These are phyloP conservation scores for Exophiala alcalophila DNA, from an alignment of 2,329 filamentous ascomycete species.

Conservation along the genomic window DNA sequence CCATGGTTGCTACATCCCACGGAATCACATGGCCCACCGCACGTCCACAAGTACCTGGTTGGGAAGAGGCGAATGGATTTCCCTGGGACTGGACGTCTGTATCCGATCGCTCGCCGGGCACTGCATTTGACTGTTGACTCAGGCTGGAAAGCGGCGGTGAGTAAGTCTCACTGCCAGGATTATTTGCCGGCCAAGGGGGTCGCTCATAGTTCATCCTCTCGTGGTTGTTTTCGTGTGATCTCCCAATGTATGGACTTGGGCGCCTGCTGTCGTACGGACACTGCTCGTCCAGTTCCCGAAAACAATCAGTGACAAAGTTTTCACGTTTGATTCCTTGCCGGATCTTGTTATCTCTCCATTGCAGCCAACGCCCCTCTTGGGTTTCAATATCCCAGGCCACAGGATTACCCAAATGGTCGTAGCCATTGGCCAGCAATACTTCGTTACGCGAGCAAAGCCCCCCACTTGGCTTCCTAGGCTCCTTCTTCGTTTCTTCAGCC, in stretches of 20 bases:
- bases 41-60: no score
- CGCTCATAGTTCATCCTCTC: background rate
- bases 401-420: slow-evolving; percentile 20
- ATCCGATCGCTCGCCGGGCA: no score
- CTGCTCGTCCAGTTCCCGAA: slow-evolving; percentile 18
- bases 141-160: background rate
- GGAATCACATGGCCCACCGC: slow-evolving; percentile 10
- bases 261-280: slow-evolving; percentile 24
- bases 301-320: slow-evolving; percentile 2
- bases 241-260: slow-evolving; percentile 16
- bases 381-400: slow-evolving; percentile 24
- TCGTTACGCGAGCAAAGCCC: slow-evolving; percentile 9
- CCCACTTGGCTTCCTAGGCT: background rate
- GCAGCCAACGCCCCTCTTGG: slow-evolving; percentile 28
- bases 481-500: background rate
- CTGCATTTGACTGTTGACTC: no score
- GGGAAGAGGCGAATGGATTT: no score
- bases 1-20: slow-evolving; percentile 19
- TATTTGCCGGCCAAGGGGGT: slow-evolving; percentile 22
- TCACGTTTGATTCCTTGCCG: slow-evolving; percentile 7
- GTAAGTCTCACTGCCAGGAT: background rate
- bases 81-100: no score
- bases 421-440: slow-evolving; percentile 14
- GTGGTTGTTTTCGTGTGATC: slow-evolving; percentile 1
- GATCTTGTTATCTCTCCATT: slow-evolving; percentile 26